phyloP scores from a whole-genome alignment of 129 eudicot genomes.

The Tagetes patula region DNA sequence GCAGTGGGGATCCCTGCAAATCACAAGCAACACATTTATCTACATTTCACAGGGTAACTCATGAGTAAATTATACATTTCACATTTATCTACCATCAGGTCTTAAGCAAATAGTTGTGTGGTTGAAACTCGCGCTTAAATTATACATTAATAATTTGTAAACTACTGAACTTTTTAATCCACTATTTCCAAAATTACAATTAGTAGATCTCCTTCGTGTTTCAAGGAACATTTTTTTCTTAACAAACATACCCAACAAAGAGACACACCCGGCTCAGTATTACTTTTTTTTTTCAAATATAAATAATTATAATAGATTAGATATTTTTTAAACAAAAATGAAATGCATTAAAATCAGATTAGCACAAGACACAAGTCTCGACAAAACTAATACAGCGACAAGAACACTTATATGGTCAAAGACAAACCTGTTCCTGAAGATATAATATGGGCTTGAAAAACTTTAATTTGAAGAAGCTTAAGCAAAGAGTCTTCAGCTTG shows the following conservation, averaged over 20 bases:
- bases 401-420: conserved; percentile 1
- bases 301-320: too few species aligned
- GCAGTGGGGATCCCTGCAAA: conserved; percentile 77
- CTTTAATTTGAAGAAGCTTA: conserved; percentile 86
- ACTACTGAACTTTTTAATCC: neutral
- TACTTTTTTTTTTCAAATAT: too few species aligned
- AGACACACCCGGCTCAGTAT: too few species aligned
- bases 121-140: neutral
- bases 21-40: neutral
- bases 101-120: neutral
- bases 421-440: conserved; percentile 88
- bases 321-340: too few species aligned
- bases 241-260: too few species aligned
- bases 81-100: neutral
- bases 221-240: too few species aligned
- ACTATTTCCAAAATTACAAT: too few species aligned
- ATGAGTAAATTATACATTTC: too few species aligned
- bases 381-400: neutral
- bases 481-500: conserved; percentile 84
- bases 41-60: neutral
- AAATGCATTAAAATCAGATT: neutral
- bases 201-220: too few species aligned
- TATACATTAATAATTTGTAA: neutral
- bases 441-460: conserved; percentile 57
- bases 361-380: neutral